phyloP scores from a whole-genome alignment of 148 eudicot genomes.

The Camellia lanceoleosa region DNA sequence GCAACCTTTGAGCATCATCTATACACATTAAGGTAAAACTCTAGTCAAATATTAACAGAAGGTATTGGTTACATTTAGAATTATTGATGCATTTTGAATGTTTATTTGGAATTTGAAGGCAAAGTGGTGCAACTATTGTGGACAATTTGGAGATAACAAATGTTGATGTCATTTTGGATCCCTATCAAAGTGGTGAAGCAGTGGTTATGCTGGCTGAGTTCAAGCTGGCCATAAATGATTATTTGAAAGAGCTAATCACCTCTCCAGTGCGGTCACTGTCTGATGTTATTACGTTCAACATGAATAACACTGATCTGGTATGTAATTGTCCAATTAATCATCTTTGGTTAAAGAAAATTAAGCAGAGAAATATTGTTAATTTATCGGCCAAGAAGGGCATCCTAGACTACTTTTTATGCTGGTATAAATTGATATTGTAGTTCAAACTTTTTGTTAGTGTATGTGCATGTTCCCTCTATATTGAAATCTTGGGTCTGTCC shows the following conservation, averaged over 20 bases:
- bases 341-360: neutral
- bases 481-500: no score
- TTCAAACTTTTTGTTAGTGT: neutral
- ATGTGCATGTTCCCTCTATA: neutral
- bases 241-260: constrained; percentile 27
- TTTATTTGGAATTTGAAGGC: constrained; percentile 14
- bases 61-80: neutral
- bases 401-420: no score
- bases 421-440: no score
- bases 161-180: constrained; percentile 21
- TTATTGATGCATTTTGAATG: neutral
- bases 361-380: no score
- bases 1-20: constrained; percentile 32
- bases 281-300: constrained; percentile 37
- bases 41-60: no score
- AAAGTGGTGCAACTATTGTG: constrained; percentile 33
- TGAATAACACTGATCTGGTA: constrained; percentile 30
- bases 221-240: constrained; percentile 34
- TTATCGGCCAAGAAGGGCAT: no score
- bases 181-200: constrained; percentile 25
- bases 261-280: constrained; percentile 36
- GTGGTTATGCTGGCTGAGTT: constrained; percentile 30
- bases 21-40: constrained; percentile 32
- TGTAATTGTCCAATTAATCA: neutral
- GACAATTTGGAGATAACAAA: constrained; percentile 34